Evolutionary conservation across 306 rosid species (phyloP).

Genomic region (Inga leiocalycina): DNA sequence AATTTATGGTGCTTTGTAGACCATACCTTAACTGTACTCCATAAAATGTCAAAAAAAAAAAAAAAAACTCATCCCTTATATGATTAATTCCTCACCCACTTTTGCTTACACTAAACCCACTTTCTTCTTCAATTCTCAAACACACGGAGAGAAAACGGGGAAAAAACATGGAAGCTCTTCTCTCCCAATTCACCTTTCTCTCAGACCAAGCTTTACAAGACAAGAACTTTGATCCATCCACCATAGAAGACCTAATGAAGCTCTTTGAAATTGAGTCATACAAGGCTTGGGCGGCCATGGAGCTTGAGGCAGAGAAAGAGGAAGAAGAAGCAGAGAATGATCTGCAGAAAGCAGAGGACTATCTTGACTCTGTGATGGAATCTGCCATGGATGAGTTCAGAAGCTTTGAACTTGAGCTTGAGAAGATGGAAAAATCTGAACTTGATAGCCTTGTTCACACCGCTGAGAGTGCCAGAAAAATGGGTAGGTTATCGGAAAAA

Average conservation of each 20-base stretch:
- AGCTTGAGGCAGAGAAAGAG: conserved; percentile 60
- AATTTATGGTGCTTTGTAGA: background rate
- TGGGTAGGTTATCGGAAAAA: conserved; percentile 79
- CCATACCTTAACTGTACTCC: background rate
- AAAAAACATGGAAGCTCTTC: conserved; percentile 67
- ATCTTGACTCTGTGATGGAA: conserved; percentile 81
- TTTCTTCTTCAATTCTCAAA: conserved; percentile 23
- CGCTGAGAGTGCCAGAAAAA: conserved; percentile 67
- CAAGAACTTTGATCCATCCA: conserved; percentile 82
- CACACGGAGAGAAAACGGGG: too few relatives aligned
- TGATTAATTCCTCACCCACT: conserved; percentile 1
- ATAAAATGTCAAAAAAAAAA: background rate
- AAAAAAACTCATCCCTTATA: background rate
- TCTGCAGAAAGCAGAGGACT: conserved; percentile 62
- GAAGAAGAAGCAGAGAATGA: conserved; percentile 57
- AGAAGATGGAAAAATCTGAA: conserved; percentile 54
- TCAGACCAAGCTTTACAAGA: conserved; percentile 71
- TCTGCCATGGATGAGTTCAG: conserved; percentile 91
- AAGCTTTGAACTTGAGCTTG: conserved; percentile 70
- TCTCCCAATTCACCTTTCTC: conserved; percentile 72
- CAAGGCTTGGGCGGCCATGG: conserved; percentile 89
- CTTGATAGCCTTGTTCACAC: conserved; percentile 45
- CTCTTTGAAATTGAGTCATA: conserved; percentile 94
- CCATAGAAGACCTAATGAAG: conserved; percentile 75
- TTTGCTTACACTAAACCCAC: background rate